These are phyloP conservation scores for Metarhizium rileyi DNA, from an alignment of 2,329 filamentous ascomycete genomes.

Conservation along the genomic window DNA sequence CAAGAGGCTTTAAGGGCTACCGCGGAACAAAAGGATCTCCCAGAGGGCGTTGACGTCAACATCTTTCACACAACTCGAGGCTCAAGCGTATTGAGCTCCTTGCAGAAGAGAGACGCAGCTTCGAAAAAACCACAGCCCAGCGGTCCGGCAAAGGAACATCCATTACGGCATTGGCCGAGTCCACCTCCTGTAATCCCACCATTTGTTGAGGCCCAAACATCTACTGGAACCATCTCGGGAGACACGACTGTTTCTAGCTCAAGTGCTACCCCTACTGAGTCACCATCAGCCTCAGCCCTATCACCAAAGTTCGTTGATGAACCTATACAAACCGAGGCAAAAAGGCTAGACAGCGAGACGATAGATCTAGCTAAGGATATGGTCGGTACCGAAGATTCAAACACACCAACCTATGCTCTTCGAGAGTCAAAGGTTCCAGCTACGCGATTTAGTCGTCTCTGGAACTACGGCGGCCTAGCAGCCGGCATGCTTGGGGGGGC, in stretches of 20 bases:
- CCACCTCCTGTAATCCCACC: conserved; percentile 15
- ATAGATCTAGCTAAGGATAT: conserved; percentile 18
- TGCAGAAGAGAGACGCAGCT: conserved; percentile 18
- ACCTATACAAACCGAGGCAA: neutral
- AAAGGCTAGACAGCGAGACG: conserved; percentile 6
- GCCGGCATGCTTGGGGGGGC: conserved; percentile 94
- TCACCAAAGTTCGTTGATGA: neutral
- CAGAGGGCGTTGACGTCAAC: conserved; percentile 33
- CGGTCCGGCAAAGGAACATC: conserved; percentile 25
- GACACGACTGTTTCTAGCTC: neutral
- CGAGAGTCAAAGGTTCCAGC: conserved; percentile 86
- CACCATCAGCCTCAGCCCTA: neutral
- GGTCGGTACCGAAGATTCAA: conserved; percentile 6
- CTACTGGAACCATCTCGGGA: neutral
- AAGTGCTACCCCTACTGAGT: neutral
- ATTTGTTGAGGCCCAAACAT: neutral
- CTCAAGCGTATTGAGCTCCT: conserved; percentile 32
- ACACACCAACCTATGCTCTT: conserved; percentile 50
- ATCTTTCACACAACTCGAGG: conserved; percentile 38
- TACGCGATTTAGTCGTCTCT: conserved; percentile 74
- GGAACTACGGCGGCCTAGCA: conserved; percentile 90
- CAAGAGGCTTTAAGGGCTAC: conserved; percentile 4
- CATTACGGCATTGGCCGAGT: conserved; percentile 25
- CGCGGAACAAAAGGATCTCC: conserved; percentile 23
- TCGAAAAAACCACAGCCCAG: conserved; percentile 8